A percentile compares a stretch with the other conserved stretches of the same genome.
Conservation (phyloP, 331 rosid genomes). For the Saraca asoca region DNA sequence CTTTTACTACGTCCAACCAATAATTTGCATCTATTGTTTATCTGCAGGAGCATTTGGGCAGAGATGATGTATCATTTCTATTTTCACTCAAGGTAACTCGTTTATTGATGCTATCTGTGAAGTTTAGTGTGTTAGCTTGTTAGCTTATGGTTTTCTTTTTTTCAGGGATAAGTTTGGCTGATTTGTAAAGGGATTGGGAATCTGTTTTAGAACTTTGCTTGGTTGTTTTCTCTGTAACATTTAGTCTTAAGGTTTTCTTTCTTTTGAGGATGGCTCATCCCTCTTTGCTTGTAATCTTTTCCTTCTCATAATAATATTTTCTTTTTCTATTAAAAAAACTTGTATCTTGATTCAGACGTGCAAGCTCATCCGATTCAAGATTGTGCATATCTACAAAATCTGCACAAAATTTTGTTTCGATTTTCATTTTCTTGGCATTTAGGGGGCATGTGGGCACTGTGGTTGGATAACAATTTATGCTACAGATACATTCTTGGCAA, state of each 20-base stretch:
- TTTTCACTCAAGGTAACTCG: slow-evolving; percentile 79
- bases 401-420: slow-evolving; percentile 5
- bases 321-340: too few species aligned
- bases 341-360: not conserved
- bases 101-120: slow-evolving; percentile 13
- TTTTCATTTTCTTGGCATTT: not conserved
- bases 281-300: too few species aligned
- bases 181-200: too few species aligned
- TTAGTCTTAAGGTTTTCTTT: too few species aligned
- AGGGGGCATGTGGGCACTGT: not conserved
- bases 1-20: slow-evolving; percentile 31
- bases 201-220: too few species aligned
- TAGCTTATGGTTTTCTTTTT: slow-evolving; percentile 11
- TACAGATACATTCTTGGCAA: not conserved
- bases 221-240: too few species aligned
- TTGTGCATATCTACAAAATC: slow-evolving; percentile 2
- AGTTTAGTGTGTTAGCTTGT: slow-evolving; percentile 18
- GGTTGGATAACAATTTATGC: not conserved
- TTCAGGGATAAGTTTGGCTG: not conserved
- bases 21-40: slow-evolving; percentile 29
- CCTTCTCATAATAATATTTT: too few species aligned
- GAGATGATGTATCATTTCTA: slow-evolving; percentile 84
- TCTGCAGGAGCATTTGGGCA: slow-evolving; percentile 83
- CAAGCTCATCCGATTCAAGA: slow-evolving; percentile 14
- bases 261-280: too few species aligned